Evolutionary conservation across 2,329 filamentous ascomycete genomes (phyloP).

Genomic region (Acrodontium crateriforme): DNA sequence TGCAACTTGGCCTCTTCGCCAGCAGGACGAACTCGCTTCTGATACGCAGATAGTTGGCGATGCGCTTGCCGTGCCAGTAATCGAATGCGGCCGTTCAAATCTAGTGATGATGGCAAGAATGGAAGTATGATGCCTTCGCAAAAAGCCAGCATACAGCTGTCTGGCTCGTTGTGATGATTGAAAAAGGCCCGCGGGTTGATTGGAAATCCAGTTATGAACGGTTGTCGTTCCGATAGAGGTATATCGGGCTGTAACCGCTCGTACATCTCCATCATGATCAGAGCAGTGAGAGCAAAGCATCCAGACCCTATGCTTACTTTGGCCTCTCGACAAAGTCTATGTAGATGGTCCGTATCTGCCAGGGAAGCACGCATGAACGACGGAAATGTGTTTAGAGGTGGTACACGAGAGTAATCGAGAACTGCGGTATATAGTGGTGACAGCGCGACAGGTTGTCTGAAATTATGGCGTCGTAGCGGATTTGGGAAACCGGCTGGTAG

Average conservation of each 20-base stretch:
- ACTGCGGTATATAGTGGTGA: constrained; percentile 21
- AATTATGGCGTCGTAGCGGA: constrained; percentile 21
- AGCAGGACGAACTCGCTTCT: constrained; percentile 24
- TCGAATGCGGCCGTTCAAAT: constrained; percentile 24
- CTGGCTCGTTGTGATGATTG: constrained; percentile 22
- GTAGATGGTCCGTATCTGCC: constrained; percentile 21
- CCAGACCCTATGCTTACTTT: constrained; percentile 30
- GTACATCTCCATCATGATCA: constrained; percentile 34
- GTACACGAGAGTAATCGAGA: constrained; percentile 26
- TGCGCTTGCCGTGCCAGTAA: constrained; percentile 29
- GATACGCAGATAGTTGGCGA: constrained; percentile 29
- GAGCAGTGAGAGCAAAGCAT: constrained; percentile 31
- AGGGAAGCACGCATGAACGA: constrained; percentile 20
- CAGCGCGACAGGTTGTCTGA: constrained; percentile 10
- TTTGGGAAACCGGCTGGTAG: constrained; percentile 29
- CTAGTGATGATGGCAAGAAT: constrained; percentile 24
- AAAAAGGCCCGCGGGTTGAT: constrained; percentile 33
- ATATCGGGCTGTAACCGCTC: constrained; percentile 20
- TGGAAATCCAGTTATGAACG: constrained; percentile 33
- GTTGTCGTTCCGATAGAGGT: constrained; percentile 16
- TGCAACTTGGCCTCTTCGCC: constrained; percentile 10
- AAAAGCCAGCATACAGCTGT: constrained; percentile 36
- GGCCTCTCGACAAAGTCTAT: constrained; percentile 25
- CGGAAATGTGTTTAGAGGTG: constrained; percentile 25
- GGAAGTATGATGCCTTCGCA: constrained; percentile 33